These are phyloP conservation scores for Acanthamoeba triangularis DNA, from an alignment of 208 protist species.

Conservation along the genomic window DNA sequence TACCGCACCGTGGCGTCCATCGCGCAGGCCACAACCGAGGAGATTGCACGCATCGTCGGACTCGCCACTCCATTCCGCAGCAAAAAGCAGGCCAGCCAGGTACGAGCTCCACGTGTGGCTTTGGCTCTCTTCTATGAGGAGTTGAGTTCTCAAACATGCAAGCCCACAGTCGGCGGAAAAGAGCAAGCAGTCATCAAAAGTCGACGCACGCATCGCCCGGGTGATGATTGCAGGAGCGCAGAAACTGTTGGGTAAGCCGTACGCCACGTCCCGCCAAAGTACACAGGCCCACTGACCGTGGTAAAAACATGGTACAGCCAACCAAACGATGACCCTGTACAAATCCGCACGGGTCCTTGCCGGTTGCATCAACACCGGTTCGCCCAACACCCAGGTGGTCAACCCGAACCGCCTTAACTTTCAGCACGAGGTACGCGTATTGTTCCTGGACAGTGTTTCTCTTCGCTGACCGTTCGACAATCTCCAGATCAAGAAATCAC, in stretches of 20 bases:
- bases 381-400: background rate
- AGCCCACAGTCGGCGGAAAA: background rate
- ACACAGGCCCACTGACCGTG: background rate
- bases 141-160: too few relatives aligned
- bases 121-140: too few relatives aligned
- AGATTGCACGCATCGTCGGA: conserved; percentile 43
- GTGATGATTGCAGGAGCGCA: conserved; percentile 31
- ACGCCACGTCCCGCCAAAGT: too few relatives aligned
- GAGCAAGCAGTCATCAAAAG: conserved; percentile 21
- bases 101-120: background rate
- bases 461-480: too few relatives aligned
- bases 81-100: conserved; percentile 58
- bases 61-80: conserved; percentile 35
- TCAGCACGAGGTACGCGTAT: background rate
- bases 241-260: conserved; percentile 41
- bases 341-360: conserved; percentile 13
- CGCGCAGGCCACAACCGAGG: conserved; percentile 72
- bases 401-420: conserved; percentile 47
- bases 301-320: background rate
- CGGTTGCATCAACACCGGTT: background rate
- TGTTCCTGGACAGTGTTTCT: background rate
- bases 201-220: conserved; percentile 8
- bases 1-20: conserved; percentile 80
- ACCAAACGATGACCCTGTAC: conserved; percentile 59
- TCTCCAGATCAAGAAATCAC: conserved; percentile 9